These are phyloP conservation scores for Axilococcus clingmanii DNA, from an alignment of 139 green algal genomes.

Conservation along the genomic window DNA sequence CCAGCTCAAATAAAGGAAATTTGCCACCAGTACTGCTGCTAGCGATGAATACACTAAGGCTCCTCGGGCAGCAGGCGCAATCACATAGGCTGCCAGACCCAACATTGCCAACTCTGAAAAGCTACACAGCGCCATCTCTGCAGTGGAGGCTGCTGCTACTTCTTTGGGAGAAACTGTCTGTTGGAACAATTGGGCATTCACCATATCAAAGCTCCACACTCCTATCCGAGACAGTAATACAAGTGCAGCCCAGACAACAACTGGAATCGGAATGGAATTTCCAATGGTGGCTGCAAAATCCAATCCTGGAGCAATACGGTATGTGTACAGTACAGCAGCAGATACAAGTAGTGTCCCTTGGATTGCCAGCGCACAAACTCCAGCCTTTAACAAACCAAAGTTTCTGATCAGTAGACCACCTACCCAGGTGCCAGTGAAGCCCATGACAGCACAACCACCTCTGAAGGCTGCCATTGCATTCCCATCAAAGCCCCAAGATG, in stretches of 20 bases:
- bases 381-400: slow-evolving; percentile 26
- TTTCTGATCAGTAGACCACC: slow-evolving; percentile 19
- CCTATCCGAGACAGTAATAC: slow-evolving; percentile 35
- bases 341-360: slow-evolving; percentile 19
- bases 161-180: slow-evolving; percentile 25
- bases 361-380: slow-evolving; percentile 15
- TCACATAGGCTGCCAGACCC: slow-evolving; percentile 17
- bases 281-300: background rate
- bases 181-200: slow-evolving; percentile 37
- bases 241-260: slow-evolving; percentile 28
- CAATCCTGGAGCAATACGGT: background rate
- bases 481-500: slow-evolving; percentile 21
- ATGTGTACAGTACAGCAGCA: background rate
- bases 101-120: slow-evolving; percentile 41
- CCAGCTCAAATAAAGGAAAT: slow-evolving; percentile 20
- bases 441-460: slow-evolving; percentile 27
- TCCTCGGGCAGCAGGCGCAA: slow-evolving; percentile 11
- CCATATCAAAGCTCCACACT: slow-evolving; percentile 43
- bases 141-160: slow-evolving; percentile 22
- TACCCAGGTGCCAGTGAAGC: slow-evolving; percentile 33
- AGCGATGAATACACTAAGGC: slow-evolving; percentile 20
- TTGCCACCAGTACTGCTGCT: slow-evolving; percentile 16
- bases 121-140: slow-evolving; percentile 37
- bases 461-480: slow-evolving; percentile 25
- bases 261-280: slow-evolving; percentile 13